Evolutionary conservation across 1,139 yeast species (phyloP).

Genomic region (Protomyces macrosporus): DNA sequence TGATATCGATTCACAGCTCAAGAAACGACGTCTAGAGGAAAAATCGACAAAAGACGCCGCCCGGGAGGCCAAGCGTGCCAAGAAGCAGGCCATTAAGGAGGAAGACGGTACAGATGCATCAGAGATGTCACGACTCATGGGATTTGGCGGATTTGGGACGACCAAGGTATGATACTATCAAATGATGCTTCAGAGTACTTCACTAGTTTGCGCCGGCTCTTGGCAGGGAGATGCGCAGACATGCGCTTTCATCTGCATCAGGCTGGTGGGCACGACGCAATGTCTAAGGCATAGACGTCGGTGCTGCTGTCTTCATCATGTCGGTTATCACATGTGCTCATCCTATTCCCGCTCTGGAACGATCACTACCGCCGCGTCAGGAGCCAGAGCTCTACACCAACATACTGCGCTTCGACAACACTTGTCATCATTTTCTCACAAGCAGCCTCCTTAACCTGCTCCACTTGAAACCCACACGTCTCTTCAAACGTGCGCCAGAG

Average conservation of each 20-base stretch:
- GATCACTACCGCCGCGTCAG: not conserved
- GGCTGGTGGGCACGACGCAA: too few species aligned
- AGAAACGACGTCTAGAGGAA: slow-evolving; percentile 22
- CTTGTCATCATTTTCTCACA: not conserved
- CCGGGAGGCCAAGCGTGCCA: slow-evolving; percentile 35
- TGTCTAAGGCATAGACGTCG: too few species aligned
- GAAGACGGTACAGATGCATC: slow-evolving; percentile 31
- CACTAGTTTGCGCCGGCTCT: too few species aligned
- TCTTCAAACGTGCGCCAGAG: slow-evolving; percentile 25
- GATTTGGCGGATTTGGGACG: slow-evolving; percentile 42
- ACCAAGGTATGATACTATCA: not conserved
- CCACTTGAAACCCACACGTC: slow-evolving; percentile 11
- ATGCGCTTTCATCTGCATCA: too few species aligned
- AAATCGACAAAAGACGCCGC: slow-evolving; percentile 36
- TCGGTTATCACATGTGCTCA: too few species aligned
- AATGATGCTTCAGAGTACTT: too few species aligned
- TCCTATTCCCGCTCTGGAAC: too few species aligned
- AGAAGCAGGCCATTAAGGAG: slow-evolving; percentile 34
- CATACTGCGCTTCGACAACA: slow-evolving; percentile 4
- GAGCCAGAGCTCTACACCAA: slow-evolving; percentile 19
- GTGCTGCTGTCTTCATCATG: too few species aligned
- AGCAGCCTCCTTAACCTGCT: not conserved
- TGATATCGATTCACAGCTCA: slow-evolving; percentile 46
- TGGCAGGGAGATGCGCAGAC: too few species aligned
- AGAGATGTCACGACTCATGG: slow-evolving; percentile 51